Conservation (phyloP, 768 basidiomycete genomes). For the Mycena albidolilacea region DNA sequence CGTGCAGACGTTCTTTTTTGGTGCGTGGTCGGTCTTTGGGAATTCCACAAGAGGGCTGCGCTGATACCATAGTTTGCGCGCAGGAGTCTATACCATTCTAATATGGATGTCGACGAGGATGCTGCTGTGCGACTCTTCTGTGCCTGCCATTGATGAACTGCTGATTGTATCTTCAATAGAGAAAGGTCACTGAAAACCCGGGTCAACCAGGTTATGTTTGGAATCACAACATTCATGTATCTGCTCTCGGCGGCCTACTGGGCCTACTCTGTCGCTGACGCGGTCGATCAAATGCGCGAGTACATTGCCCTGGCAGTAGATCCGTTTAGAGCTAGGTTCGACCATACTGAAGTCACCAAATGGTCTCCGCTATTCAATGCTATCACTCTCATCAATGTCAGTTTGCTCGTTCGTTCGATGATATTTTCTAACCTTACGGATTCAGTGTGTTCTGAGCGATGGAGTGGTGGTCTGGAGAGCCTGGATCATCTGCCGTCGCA, state of each 20-base stretch:
- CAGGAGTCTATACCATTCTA: constrained; percentile 34
- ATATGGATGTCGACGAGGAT: constrained; percentile 34
- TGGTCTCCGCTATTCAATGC: constrained; percentile 36
- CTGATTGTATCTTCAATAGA: constrained; percentile 10
- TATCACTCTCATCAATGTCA: constrained; percentile 25
- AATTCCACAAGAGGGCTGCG: not conserved
- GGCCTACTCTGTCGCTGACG: constrained; percentile 22
- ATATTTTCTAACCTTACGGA: not conserved
- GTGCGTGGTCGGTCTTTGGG: constrained; percentile 1
- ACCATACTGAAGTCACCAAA: constrained; percentile 24
- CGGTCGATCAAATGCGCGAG: constrained; percentile 6
- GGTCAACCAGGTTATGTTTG: constrained; percentile 30
- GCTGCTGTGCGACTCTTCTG: constrained; percentile 28
- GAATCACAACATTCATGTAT: constrained; percentile 27
- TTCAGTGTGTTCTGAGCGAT: constrained; percentile 31
- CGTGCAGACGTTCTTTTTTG: constrained; percentile 35
- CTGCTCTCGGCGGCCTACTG: constrained; percentile 19
- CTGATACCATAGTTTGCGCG: not conserved
- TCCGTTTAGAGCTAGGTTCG: not conserved
- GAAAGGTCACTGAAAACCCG: constrained; percentile 28
- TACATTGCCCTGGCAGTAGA: constrained; percentile 11
- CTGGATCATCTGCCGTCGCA: constrained; percentile 31
- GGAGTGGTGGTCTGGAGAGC: constrained; percentile 34
- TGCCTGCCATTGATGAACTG: not conserved
- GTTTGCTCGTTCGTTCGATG: not conserved